phyloP scores from a whole-genome alignment of 2,329 filamentous ascomycete species.

The Cladosporium sp. region DNA sequence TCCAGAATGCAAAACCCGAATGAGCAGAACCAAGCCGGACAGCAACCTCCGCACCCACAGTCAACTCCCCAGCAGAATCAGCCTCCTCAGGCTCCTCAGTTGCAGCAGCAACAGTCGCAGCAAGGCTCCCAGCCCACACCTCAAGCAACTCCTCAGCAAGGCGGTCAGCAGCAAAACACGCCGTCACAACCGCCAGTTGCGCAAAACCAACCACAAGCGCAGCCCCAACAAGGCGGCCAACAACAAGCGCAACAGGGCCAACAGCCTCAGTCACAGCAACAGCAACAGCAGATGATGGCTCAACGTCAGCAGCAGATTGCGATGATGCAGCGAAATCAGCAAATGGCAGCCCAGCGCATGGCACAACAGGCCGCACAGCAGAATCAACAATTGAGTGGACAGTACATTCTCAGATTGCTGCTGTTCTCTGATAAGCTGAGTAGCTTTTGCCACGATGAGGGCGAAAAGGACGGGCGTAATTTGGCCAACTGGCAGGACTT shows the following conservation, averaged over 20 bases:
- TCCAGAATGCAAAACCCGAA: slow-evolving; percentile 31
- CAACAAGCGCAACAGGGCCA: slow-evolving; percentile 41
- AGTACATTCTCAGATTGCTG: slow-evolving; percentile 47
- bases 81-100: slow-evolving; percentile 19
- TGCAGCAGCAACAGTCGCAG: slow-evolving; percentile 30
- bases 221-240: slow-evolving; percentile 39
- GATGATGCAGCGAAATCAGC: slow-evolving; percentile 27
- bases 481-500: slow-evolving; percentile 73
- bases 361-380: slow-evolving; percentile 18
- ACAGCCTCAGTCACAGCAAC: slow-evolving; percentile 18
- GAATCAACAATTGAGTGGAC: slow-evolving; percentile 29
- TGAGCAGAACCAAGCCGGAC: slow-evolving; percentile 21
- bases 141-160: slow-evolving; percentile 19
- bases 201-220: slow-evolving; percentile 12
- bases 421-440: slow-evolving; percentile 53
- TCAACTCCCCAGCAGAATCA: slow-evolving; percentile 18
- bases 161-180: slow-evolving; percentile 26
- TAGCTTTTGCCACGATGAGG: slow-evolving; percentile 49
- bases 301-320: slow-evolving; percentile 21
- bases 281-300: slow-evolving; percentile 20
- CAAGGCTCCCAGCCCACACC: slow-evolving; percentile 14
- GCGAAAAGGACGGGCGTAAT: slow-evolving; percentile 52
- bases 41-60: slow-evolving; percentile 22
- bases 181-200: slow-evolving; percentile 28
- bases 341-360: slow-evolving; percentile 28